A percentile compares a stretch with the other conserved stretches of the same genome.
phyloP scores from a whole-genome alignment of 305 asterid genomes.

The Fraxinus dipetala region DNA sequence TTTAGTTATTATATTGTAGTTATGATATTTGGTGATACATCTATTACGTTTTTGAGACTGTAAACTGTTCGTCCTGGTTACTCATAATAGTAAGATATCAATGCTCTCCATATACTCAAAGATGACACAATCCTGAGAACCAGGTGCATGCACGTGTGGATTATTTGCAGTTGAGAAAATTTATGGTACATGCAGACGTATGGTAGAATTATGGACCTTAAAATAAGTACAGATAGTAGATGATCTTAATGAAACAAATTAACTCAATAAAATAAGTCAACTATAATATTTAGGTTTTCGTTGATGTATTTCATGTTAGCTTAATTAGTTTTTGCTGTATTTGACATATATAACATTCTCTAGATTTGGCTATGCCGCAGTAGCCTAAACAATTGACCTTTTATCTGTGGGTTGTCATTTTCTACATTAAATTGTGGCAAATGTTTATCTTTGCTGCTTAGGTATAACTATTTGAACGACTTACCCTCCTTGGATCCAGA shows the following conservation, averaged over 20 bases:
- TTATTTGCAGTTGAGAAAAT: constrained; percentile 6
- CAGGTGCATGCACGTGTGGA: background rate
- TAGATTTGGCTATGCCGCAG: background rate
- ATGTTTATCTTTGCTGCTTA: constrained; percentile 35
- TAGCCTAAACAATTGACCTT: background rate
- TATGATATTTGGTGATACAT: background rate
- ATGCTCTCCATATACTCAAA: background rate
- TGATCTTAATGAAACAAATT: background rate
- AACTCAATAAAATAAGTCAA: constrained; percentile 8
- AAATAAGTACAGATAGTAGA: background rate
- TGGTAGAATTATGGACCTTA: background rate
- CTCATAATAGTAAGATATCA: background rate
- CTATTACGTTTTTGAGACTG: background rate
- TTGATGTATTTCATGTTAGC: constrained; percentile 2
- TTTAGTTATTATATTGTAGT: background rate
- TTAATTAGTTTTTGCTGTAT: background rate
- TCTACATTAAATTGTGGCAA: constrained; percentile 16
- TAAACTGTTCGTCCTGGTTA: background rate
- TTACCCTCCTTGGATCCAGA: constrained; percentile 97
- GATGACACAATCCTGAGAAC: background rate
- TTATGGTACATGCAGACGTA: background rate
- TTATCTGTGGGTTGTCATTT: constrained; percentile 8
- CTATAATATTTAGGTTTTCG: background rate
- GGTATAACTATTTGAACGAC: constrained; percentile 93
- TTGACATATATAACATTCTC: background rate